Conservation (phyloP, 1,139 yeast genomes). For the Suhomyces wounanorum region DNA sequence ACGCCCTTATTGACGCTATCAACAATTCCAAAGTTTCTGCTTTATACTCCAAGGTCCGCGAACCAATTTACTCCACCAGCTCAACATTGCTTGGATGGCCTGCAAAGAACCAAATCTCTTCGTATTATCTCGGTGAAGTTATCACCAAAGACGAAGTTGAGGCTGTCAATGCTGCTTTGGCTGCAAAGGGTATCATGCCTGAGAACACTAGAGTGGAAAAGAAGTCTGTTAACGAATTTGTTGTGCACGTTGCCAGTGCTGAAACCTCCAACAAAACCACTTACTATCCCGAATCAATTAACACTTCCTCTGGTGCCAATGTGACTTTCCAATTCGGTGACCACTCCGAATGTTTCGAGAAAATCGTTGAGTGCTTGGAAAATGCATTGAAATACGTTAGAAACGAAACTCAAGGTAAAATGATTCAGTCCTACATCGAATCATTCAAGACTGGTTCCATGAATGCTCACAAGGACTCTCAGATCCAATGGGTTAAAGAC, state of each 20-base stretch:
- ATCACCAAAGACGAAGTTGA: slow-evolving; percentile 64
- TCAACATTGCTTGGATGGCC: slow-evolving; percentile 72
- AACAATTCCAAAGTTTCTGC: slow-evolving; percentile 35
- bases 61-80: slow-evolving; percentile 53
- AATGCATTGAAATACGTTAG: slow-evolving; percentile 67
- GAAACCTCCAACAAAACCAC: slow-evolving; percentile 43
- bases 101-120: slow-evolving; percentile 70
- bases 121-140: slow-evolving; percentile 55
- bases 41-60: slow-evolving; percentile 48
- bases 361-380: slow-evolving; percentile 57
- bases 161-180: slow-evolving; percentile 63
- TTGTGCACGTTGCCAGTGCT: slow-evolving; percentile 65
- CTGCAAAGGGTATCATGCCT: slow-evolving; percentile 66
- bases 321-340: slow-evolving; percentile 75
- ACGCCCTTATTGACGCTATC: slow-evolving; percentile 45
- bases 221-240: slow-evolving; percentile 42
- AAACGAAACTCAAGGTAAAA: slow-evolving; percentile 66
- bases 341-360: slow-evolving; percentile 61
- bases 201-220: slow-evolving; percentile 79
- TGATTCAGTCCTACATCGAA: slow-evolving; percentile 66
- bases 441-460: slow-evolving; percentile 82
- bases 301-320: slow-evolving; percentile 30
- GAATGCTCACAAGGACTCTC: slow-evolving; percentile 83
- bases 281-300: slow-evolving; percentile 38
- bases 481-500: slow-evolving; percentile 85